A percentile compares a stretch with the other conserved stretches of the same genome.
Conservation (phyloP, 1,139 yeast species). For the Taphrina pruni region DNA sequence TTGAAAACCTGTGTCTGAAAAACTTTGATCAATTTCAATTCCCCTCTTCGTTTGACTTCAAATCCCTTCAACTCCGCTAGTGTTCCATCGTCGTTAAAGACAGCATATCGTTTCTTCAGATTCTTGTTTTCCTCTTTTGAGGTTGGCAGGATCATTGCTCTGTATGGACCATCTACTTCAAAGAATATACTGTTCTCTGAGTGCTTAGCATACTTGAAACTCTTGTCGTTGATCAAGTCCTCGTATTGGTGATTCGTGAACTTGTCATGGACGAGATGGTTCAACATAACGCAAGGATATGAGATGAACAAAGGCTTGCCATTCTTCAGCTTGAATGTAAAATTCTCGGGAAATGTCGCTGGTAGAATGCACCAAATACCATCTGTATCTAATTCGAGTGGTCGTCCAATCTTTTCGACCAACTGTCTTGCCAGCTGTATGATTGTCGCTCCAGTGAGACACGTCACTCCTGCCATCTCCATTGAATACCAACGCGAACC, state of each 20-base stretch:
- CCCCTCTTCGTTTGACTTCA: constrained; percentile 96
- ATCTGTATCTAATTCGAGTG: constrained; percentile 95
- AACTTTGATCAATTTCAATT: constrained; percentile 86
- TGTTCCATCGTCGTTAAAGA: constrained; percentile 91
- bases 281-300: constrained; percentile 96
- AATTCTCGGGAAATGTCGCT: constrained; percentile 88
- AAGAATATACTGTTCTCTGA: constrained; percentile 95
- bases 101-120: constrained; percentile 94
- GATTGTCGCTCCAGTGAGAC: constrained; percentile 96
- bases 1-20: constrained; percentile 95
- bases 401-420: constrained; percentile 95
- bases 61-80: constrained; percentile 96
- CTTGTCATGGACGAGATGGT: constrained; percentile 84
- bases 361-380: constrained; percentile 99
- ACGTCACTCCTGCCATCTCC: constrained; percentile 99
- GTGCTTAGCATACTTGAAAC: constrained; percentile 71
- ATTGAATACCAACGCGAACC: constrained; percentile 99
- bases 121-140: constrained; percentile 98
- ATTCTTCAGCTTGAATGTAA: constrained; percentile 68
- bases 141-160: constrained; percentile 96
- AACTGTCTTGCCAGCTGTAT: constrained; percentile 94
- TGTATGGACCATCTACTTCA: constrained; percentile 98
- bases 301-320: constrained; percentile 81
- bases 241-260: constrained; percentile 97
- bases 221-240: constrained; percentile 72